A percentile compares a stretch with the other conserved stretches of the same genome.
These are phyloP conservation scores for Xerocomus spinulosus DNA, from an alignment of 768 basidiomycete species.

Conservation along the genomic window DNA sequence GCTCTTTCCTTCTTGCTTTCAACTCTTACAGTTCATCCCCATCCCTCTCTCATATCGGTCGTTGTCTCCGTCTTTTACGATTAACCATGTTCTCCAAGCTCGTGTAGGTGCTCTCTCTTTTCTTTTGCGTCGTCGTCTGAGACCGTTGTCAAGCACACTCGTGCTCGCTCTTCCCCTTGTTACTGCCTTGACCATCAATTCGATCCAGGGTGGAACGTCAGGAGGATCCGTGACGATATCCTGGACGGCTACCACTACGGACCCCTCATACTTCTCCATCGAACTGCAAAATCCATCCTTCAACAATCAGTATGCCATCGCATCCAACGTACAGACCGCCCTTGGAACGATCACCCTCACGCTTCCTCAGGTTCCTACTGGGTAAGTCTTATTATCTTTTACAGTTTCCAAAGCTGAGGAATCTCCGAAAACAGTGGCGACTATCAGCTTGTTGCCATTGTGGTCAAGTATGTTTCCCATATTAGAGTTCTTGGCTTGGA, in stretches of 20 bases:
- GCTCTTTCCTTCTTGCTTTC: background rate
- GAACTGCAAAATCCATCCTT: constrained; percentile 47
- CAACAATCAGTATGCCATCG: constrained; percentile 51
- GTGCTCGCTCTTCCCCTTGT: constrained; percentile 42
- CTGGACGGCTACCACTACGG: constrained; percentile 42
- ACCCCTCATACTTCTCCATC: constrained; percentile 42
- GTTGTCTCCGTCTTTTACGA: constrained; percentile 11
- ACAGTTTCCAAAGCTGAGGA: background rate
- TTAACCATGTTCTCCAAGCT: constrained; percentile 50
- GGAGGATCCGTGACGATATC: constrained; percentile 37
- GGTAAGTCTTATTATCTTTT: constrained; percentile 29
- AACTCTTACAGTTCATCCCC: constrained; percentile 14
- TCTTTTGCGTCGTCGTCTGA: fast-evolving
- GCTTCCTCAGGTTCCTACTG: constrained; percentile 43
- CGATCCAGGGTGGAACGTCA: constrained; percentile 33
- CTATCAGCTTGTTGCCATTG: constrained; percentile 48
- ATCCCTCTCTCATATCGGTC: constrained; percentile 12
- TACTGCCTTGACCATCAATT: constrained; percentile 41
- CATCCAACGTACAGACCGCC: constrained; percentile 46
- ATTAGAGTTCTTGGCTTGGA: background rate
- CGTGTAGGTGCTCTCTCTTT: constrained; percentile 32
- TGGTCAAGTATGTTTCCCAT: constrained; percentile 31
- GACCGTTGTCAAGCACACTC: constrained; percentile 32
- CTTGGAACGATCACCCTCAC: constrained; percentile 32
- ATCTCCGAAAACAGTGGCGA: constrained; percentile 30